Evolutionary conservation across 176 grass and related monocot genomes (phyloP).

Genomic region (Triticum urartu): DNA sequence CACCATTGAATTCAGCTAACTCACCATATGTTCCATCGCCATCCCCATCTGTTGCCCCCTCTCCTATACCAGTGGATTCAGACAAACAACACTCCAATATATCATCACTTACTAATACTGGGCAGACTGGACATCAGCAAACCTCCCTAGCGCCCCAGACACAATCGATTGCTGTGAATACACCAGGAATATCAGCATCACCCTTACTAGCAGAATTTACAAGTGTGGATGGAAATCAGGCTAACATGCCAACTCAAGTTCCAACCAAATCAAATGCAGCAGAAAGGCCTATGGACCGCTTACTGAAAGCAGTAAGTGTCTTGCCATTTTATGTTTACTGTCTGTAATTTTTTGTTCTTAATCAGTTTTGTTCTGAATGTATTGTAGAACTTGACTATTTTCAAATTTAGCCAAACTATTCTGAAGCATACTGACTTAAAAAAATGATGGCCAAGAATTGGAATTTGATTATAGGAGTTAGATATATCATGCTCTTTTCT

Average conservation of each 20-base stretch:
- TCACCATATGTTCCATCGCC: constrained; percentile 88
- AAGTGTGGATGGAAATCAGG: constrained; percentile 69
- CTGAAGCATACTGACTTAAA: constrained; percentile 1
- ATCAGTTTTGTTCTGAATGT: constrained; percentile 2
- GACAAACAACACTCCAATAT: constrained; percentile 65
- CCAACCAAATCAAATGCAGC: constrained; percentile 59
- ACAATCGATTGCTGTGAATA: constrained; percentile 80
- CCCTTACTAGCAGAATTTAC: constrained; percentile 91
- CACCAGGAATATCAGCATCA: constrained; percentile 90
- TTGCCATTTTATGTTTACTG: constrained; percentile 18
- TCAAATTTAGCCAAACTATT: constrained; percentile 6
- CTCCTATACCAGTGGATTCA: constrained; percentile 77
- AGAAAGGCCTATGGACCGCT: constrained; percentile 82
- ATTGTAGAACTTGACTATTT: constrained; percentile 6
- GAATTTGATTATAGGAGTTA: constrained; percentile 1
- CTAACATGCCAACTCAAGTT: constrained; percentile 58
- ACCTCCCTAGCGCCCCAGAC: constrained; percentile 46
- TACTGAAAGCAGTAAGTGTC: constrained; percentile 76
- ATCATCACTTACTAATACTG: constrained; percentile 61
- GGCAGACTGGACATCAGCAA: constrained; percentile 59
- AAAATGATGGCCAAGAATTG: not conserved
- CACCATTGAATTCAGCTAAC: constrained; percentile 73
- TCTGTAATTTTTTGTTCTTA: constrained; percentile 1
- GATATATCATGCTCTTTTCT: not conserved
- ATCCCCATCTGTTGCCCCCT: constrained; percentile 74